Percentiles rank a stretch among this genome's conserved stretches.
phyloP scores from a whole-genome alignment of 2,329 filamentous ascomycete species.

The Calonectria henricotiae region DNA sequence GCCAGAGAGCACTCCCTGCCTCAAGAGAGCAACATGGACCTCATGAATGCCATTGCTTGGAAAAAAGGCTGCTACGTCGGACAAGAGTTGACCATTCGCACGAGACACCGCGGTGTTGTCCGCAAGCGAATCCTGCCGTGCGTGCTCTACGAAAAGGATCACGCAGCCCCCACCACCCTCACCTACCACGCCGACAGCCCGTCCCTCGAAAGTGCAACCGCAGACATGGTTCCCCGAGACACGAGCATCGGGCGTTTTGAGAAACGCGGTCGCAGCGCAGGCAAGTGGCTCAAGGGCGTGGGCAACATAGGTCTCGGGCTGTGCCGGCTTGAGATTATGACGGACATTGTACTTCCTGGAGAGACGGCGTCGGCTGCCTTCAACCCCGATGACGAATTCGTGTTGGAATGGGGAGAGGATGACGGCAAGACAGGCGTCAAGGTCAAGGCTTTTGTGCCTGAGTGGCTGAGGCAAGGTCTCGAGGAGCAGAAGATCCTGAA shows the following conservation, averaged over 20 bases:
- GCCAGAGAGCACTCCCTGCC: slow-evolving; percentile 81
- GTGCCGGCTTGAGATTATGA: slow-evolving; percentile 93
- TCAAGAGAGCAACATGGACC: slow-evolving; percentile 91
- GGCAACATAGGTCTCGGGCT: slow-evolving; percentile 91
- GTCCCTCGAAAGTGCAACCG: slow-evolving; percentile 51
- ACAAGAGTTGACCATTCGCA: slow-evolving; percentile 96
- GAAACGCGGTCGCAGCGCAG: slow-evolving; percentile 79
- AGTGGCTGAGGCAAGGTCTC: slow-evolving; percentile 75
- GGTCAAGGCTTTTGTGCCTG: slow-evolving; percentile 87
- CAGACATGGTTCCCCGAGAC: slow-evolving; percentile 61
- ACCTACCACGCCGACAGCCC: slow-evolving; percentile 63
- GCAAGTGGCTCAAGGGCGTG: slow-evolving; percentile 84
- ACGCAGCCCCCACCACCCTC: slow-evolving; percentile 60
- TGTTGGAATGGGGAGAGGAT: slow-evolving; percentile 69
- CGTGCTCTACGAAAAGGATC: slow-evolving; percentile 74
- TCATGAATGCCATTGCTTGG: slow-evolving; percentile 90
- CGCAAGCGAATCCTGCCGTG: slow-evolving; percentile 91
- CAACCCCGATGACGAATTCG: slow-evolving; percentile 75
- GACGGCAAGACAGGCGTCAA: slow-evolving; percentile 61
- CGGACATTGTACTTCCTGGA: slow-evolving; percentile 80
- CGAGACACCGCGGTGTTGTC: slow-evolving; percentile 93
- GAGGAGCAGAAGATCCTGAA: slow-evolving; percentile 46
- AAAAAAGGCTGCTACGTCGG: slow-evolving; percentile 97
- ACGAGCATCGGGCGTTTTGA: slow-evolving; percentile 68
- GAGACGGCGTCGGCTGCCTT: slow-evolving; percentile 77